phyloP scores from a whole-genome alignment of 2,329 filamentous ascomycete genomes.

The Ascomycota sp. region DNA sequence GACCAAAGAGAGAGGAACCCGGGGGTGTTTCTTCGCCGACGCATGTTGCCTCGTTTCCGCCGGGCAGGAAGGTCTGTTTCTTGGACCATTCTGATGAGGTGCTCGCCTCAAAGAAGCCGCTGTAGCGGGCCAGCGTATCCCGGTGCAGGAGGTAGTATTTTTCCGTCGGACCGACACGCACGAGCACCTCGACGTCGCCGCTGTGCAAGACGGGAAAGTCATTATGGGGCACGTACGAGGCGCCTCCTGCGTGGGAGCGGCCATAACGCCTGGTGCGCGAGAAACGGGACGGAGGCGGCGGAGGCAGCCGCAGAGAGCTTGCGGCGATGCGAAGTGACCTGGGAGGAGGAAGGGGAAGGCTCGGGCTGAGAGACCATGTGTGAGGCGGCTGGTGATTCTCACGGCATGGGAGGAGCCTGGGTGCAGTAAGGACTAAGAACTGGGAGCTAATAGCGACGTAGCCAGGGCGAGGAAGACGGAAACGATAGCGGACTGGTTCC shows the following conservation, averaged over 20 bases:
- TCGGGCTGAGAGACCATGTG: conserved; percentile 46
- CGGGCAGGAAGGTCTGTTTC: conserved; percentile 8
- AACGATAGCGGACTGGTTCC: too few species aligned
- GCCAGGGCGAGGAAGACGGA: too few species aligned
- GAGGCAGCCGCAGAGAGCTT: conserved; percentile 14
- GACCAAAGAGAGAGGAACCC: conserved; percentile 3
- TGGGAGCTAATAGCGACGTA: too few species aligned
- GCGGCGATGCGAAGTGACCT: conserved; percentile 3
- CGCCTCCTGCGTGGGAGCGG: conserved; percentile 60
- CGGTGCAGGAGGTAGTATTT: conserved; percentile 75
- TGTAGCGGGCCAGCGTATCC: conserved; percentile 73
- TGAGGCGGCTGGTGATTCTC: conserved; percentile 4
- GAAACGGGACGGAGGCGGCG: conserved; percentile 42
- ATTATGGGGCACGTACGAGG: conserved; percentile 53
- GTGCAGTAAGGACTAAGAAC: too few species aligned
- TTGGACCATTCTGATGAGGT: conserved; percentile 56
- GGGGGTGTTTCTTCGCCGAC: conserved; percentile 26
- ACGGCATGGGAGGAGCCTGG: conserved; percentile 1
- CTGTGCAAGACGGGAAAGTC: conserved; percentile 88
- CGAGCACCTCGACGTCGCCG: conserved; percentile 79
- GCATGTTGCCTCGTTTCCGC: conserved; percentile 27
- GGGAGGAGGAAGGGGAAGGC: conserved; percentile 7
- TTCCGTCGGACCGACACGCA: conserved; percentile 41
- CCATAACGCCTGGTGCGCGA: conserved; percentile 50
- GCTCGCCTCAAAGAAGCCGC: conserved; percentile 80